Conservation (phyloP, 257 asterid species). For the Gynochthodes officinalis region DNA sequence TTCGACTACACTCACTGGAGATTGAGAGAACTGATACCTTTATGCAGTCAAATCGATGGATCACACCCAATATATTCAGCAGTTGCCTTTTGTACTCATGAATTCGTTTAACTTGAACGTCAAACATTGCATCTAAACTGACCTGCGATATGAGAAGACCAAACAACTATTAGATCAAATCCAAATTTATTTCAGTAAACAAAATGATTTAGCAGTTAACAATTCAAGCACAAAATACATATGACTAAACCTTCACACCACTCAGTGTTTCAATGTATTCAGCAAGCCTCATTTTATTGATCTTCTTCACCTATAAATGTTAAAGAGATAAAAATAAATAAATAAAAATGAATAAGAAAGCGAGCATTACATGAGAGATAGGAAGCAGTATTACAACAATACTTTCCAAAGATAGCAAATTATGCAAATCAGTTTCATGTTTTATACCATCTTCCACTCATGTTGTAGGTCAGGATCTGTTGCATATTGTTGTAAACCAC, state of each 20-base stretch:
- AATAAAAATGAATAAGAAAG: background rate
- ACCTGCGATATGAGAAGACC: constrained; percentile 30
- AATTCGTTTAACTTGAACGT: constrained; percentile 50
- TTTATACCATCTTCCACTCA: constrained; percentile 47
- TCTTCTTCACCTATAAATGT: constrained; percentile 39
- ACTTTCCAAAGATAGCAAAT: constrained; percentile 1
- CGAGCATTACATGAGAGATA: background rate
- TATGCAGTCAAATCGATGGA: constrained; percentile 52
- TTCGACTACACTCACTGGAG: background rate
- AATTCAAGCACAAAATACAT: background rate
- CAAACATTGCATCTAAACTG: constrained; percentile 51
- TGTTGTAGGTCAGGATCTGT: constrained; percentile 37
- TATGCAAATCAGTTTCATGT: constrained; percentile 10
- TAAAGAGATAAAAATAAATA: background rate
- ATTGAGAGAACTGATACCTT: constrained; percentile 30
- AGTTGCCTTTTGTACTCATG: constrained; percentile 52
- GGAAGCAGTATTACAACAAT: background rate
- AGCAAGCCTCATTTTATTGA: constrained; percentile 48
- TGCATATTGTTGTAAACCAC: constrained; percentile 43
- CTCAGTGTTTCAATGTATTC: constrained; percentile 47
- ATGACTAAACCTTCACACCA: constrained; percentile 39
- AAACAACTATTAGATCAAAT: background rate
- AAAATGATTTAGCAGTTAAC: background rate
- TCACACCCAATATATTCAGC: constrained; percentile 43
- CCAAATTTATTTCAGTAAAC: background rate